Conservation (phyloP, 768 basidiomycete genomes). For the Guyanaporus albipodus region DNA sequence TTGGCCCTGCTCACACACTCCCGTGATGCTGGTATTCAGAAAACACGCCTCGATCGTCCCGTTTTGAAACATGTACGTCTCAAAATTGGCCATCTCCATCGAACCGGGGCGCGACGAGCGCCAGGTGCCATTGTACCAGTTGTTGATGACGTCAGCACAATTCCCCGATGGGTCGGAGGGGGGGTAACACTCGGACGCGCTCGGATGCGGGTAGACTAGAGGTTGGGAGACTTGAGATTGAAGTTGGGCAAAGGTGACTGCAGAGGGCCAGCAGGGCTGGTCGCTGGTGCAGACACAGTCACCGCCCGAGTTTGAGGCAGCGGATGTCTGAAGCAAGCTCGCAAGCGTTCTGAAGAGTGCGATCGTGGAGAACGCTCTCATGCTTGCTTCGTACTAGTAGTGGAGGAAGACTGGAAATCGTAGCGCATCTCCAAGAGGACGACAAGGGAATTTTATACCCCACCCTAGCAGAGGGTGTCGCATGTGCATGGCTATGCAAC, state of each 20-base stretch:
- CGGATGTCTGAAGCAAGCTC: too few relatives aligned
- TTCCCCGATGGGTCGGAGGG: constrained; percentile 31
- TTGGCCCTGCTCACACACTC: constrained; percentile 21
- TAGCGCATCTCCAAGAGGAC: too few relatives aligned
- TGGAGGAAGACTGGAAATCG: too few relatives aligned
- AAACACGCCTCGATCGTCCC: constrained; percentile 39
- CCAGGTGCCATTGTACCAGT: constrained; percentile 37
- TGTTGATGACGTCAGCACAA: constrained; percentile 31
- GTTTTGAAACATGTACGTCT: constrained; percentile 36
- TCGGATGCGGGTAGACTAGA: constrained; percentile 13
- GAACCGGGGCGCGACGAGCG: constrained; percentile 39
- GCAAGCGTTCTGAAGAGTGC: too few relatives aligned
- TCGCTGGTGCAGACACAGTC: constrained; percentile 13
- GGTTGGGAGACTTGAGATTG: constrained; percentile 16
- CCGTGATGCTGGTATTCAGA: constrained; percentile 31
- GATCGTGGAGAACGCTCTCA: too few relatives aligned
- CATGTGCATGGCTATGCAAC: too few relatives aligned
- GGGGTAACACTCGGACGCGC: constrained; percentile 19
- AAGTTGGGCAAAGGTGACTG: constrained; percentile 10
- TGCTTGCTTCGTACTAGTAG: too few relatives aligned
- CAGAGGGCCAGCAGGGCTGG: constrained; percentile 19
- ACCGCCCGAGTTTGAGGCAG: too few relatives aligned
- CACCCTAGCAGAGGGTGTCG: too few relatives aligned
- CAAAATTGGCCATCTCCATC: constrained; percentile 35
- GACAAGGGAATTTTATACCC: too few relatives aligned